Evolutionary conservation across 1,284 basidiomycete species (phyloP), one percentile per base, ranked within the genome.

Genomic region (Paramarasmius palmivorus): DNA sequence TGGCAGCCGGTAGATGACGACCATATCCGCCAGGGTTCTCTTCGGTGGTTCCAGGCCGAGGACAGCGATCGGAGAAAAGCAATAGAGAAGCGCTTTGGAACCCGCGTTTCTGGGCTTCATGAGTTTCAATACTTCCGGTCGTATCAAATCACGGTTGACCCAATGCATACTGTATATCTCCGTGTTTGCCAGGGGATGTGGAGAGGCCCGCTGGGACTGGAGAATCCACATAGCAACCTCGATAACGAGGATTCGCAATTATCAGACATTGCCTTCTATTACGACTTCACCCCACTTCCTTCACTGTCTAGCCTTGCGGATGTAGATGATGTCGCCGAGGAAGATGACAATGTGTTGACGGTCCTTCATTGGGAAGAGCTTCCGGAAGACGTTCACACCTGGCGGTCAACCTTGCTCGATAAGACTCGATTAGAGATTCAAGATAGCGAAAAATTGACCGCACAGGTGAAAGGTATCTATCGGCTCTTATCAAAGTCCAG

Each of bases 91-190:
- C 20, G 36, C 10, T 50, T 23, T 44, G 53, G 53, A 6, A 41
- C 53, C n/a, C 47, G 53, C 4, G 34, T 25, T 22, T 53, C 52
- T 6, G 44, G 14, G 14, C n/a, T 53, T 15, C 37, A 38, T 44
- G 12, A 15, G 12, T 47, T 54, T 19, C 47, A 37, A 15, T 54
- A 54, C 40, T 54, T 47, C 47, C 15, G 19, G 17, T 39, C 41
- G 12, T 50, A 25, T 35, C 49, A 51, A n/a, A 14, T 45, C 15
- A 29, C 26, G 17, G 22, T 49, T 20, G 53, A 54, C 12, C 53
- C 53, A 10, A 54, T 54, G 53, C 53, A 54, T 22, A 50, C 53
- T 5, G 26, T 54, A 4, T 44, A 35, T 29, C 26, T 44, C 9
- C 38, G 34, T 23, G n/a, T 48, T 14, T 19, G 26, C 4, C 47